A percentile compares a stretch with the other conserved stretches of the same genome.
phyloP scores from a whole-genome alignment of 1,284 basidiomycete genomes.

The Rhodotorula sp. region DNA sequence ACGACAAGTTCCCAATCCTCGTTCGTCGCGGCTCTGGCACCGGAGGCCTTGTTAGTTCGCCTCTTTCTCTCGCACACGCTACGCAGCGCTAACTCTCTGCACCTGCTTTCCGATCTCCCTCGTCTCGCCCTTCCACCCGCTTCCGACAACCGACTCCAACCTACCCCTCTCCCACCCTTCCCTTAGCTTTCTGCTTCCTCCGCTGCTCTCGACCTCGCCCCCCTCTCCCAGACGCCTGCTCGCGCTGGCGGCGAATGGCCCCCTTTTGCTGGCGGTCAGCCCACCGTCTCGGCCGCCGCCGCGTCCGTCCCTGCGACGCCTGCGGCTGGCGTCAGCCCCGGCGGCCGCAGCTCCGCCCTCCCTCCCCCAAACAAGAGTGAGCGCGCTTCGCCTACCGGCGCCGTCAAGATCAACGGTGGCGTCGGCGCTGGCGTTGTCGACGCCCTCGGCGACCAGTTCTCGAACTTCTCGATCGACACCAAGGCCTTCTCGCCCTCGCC shows the following conservation, averaged over 20 bases:
- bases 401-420: constrained; percentile 20
- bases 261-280: constrained; percentile 60
- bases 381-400: constrained; percentile 13
- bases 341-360: constrained; percentile 15
- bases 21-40: constrained; percentile 49
- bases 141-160: not conserved
- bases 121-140: not conserved
- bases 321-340: constrained; percentile 14
- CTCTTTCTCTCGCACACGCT: not conserved
- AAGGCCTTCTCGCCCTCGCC: constrained; percentile 48
- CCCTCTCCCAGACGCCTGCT: constrained; percentile 71
- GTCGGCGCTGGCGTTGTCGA: constrained; percentile 23
- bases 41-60: constrained; percentile 6
- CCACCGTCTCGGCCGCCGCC: constrained; percentile 21
- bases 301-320: constrained; percentile 27
- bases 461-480: constrained; percentile 49
- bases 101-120: not conserved
- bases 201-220: constrained; percentile 86
- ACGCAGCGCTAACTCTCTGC: not conserved
- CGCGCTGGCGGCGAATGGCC: constrained; percentile 68
- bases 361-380: constrained; percentile 8
- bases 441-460: constrained; percentile 38
- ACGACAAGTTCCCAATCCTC: constrained; percentile 72
- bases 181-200: constrained; percentile 72
- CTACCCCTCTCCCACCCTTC: not conserved